Evolutionary conservation across 2,329 filamentous ascomycete species (phyloP), one percentile per base, ranked within the genome.

Genomic region (Ascochyta fabae): DNA sequence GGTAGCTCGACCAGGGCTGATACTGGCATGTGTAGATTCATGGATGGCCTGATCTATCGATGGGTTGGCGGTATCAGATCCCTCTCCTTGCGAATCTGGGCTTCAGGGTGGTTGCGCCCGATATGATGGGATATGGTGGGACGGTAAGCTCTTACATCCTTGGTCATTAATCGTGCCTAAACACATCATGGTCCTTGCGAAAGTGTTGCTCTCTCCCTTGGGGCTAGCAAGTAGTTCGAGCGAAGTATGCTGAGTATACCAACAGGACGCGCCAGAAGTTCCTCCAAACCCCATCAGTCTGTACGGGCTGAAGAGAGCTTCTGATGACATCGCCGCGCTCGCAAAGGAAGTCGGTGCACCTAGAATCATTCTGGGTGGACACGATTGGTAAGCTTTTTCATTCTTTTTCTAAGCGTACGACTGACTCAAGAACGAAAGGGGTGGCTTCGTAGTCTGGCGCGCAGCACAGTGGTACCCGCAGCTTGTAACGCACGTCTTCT

Each of bases 1-100:
- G 6, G 15, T 15, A 3, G 38, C 19, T 4, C 8, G 23, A 24
- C 15, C 15, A 27, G 12, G 15, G 39, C 36, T 48, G 26, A 23
- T 23, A 56, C 13, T 24, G 16, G 38, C 4, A 31, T 31, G 9
- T 29, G 6, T 48, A 84, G 81, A 79, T 90, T 69, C 89, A 92
- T 75, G 93, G 93, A 62, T 96, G 88, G 78, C 93, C 93, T 0
- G 92, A 96, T 76, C 77, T 95, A 16, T 85, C 86, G 8, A 87
- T 92, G 70, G 92, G 89, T 70, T 98, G 94, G 94, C 88, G 93
- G 59, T 88, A 91, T 76, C 93, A 97, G 76, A 89, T 97, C 56
- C 92, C 93, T 0, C 77, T 86, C 65, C 83, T 98, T 22, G 76
- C 89, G 31, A 82, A 87, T 6, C 80, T 91, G 53, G 89, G 88